These are phyloP conservation scores for Trichosporon inkin DNA, from an alignment of 1,284 basidiomycete genomes.

Conservation along the genomic window DNA sequence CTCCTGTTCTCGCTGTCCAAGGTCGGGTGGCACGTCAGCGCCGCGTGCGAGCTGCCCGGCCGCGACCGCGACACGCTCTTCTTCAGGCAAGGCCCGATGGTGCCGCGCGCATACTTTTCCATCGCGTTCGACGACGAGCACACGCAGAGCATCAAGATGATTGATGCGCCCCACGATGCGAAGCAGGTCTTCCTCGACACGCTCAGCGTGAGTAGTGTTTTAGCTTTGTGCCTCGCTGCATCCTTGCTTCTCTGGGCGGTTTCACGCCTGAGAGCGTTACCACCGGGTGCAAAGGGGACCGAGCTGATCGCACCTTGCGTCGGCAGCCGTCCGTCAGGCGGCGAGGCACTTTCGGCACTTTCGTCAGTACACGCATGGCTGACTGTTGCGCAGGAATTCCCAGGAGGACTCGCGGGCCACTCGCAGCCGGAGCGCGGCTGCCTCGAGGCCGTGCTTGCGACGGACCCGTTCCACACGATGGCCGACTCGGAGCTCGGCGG, in stretches of 20 bases:
- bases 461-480: constrained; percentile 6
- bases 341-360: too few relatives aligned
- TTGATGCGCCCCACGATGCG: background rate
- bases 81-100: constrained; percentile 1
- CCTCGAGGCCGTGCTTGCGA: background rate
- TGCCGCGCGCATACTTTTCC: background rate
- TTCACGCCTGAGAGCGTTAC: background rate
- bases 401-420: background rate
- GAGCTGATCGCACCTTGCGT: too few relatives aligned
- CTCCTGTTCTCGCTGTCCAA: constrained; percentile 11
- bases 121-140: constrained; percentile 2
- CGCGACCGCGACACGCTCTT: background rate
- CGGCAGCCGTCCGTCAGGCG: too few relatives aligned
- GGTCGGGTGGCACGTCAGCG: constrained; percentile 8
- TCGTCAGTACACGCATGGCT: too few relatives aligned
- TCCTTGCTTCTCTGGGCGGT: background rate
- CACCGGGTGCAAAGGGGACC: too few relatives aligned
- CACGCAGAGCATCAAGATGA: constrained; percentile 7
- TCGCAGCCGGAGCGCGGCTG: background rate
- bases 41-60: constrained; percentile 4
- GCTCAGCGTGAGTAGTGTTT: background rate
- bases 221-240: background rate
- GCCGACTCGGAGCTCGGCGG: background rate
- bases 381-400: background rate
- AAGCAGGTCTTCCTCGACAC: constrained; percentile 7